These are phyloP conservation scores for Boletellus emodensis DNA, from an alignment of 768 basidiomycete genomes.

Conservation along the genomic window DNA sequence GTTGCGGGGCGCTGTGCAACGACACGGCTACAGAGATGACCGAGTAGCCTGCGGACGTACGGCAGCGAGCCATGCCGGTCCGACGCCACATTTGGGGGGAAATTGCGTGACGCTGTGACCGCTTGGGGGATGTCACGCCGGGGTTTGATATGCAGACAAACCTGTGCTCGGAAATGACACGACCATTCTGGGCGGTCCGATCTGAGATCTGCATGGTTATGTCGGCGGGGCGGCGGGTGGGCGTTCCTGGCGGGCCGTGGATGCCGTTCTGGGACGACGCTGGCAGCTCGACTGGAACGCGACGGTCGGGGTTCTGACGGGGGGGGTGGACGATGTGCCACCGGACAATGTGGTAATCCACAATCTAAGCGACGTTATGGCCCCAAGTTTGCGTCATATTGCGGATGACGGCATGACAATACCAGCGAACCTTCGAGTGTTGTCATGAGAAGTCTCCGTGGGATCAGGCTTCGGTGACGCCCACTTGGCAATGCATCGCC, in stretches of 20 bases:
- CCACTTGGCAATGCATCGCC: conserved; percentile 18
- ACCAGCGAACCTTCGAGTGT: too few relatives aligned
- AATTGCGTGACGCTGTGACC: conserved; percentile 29
- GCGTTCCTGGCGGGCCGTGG: too few relatives aligned
- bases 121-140: conserved; percentile 23
- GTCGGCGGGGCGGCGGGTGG: too few relatives aligned
- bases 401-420: conserved; percentile 8
- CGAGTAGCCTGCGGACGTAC: conserved; percentile 3
- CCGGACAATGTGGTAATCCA: neutral
- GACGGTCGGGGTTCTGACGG: too few relatives aligned
- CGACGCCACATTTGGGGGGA: conserved; percentile 10
- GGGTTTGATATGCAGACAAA: conserved; percentile 20
- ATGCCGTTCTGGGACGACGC: neutral
- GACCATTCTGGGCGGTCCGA: conserved; percentile 3
- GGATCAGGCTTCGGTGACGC: conserved; percentile 6
- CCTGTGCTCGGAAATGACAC: conserved; percentile 29
- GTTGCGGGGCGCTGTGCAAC: conserved; percentile 13
- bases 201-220: too few relatives aligned
- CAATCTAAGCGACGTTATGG: conserved; percentile 6
- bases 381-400: neutral
- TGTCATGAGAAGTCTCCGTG: conserved; percentile 14
- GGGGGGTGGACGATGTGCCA: neutral
- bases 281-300: neutral
- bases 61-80: conserved; percentile 11
- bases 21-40: neutral